Evolutionary conservation across 345 rosid genomes (phyloP), one percentile per base, ranked within the genome.

Genomic region (Noccaea bulbosa): DNA sequence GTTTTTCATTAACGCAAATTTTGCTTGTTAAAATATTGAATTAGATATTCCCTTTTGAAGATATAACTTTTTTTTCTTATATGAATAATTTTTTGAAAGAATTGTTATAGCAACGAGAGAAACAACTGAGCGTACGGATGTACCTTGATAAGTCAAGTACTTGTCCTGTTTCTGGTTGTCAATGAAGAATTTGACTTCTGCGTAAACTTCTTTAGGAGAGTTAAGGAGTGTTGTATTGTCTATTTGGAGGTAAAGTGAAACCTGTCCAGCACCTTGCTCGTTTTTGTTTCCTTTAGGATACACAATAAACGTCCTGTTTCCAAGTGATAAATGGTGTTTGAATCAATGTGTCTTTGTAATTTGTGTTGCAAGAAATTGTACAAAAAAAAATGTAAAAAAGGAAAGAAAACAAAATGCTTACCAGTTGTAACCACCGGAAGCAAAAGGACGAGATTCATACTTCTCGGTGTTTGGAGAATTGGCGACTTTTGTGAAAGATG

Each of bases 361-460:
- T 49, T 50, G 58, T 5, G 35, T 37, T 49, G 48, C 38, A 50
- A 37, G 35, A 6, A 64, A 17, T 17, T 46, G 2, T 2, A 24
- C 12, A 51, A 11, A 65, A 14, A 51, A 11, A 65, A 14, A 9
- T 3, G 8, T 27, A 40, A 53, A 40, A 47, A 20, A 20, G 22
- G 22, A 20, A 20, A 20, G 22, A 20, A 2, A 27, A 40, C 4
- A n/a, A 20, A n/a, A 20, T 30, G 11, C 30, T 4, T 43, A 54
- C 71, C 71, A 67, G 15, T 67, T 67, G 62, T 54, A 67, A 54
- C 71, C 71, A 54, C 71, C 53, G 5, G 71, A 67, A 8, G 16
- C 20, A 17, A 67, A 67, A 32, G 62, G 62, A 10, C 71, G 62
- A 6, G 53, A 41, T 54, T 40, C 51, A 12, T 67, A 67, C 17